phyloP scores from a whole-genome alignment of 139 green algal genomes.

The Mesotaenium endlicherianum region DNA sequence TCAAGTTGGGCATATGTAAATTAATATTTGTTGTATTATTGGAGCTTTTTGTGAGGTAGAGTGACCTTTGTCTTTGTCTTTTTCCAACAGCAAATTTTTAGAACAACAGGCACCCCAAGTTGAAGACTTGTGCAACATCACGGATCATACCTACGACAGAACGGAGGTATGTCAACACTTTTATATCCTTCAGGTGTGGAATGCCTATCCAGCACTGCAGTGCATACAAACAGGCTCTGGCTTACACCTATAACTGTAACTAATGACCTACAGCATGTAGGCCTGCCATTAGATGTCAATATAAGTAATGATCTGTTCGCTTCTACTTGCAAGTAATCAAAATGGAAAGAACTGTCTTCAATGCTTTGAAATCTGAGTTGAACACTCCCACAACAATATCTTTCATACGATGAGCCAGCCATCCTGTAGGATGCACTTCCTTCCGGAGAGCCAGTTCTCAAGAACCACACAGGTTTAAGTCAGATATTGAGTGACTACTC shows the following conservation, averaged over 20 bases:
- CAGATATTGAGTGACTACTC: too few relatives aligned
- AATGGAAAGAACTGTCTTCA: constrained; percentile 83
- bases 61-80: constrained; percentile 4
- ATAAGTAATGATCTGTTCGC: background rate
- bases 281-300: background rate
- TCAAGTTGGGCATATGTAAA: background rate
- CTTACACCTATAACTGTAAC: background rate
- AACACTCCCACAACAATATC: constrained; percentile 84
- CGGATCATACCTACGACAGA: constrained; percentile 93
- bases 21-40: background rate
- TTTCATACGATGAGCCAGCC: constrained; percentile 90
- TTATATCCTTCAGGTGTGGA: background rate
- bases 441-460: too few relatives aligned
- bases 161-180: constrained; percentile 62
- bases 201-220: background rate
- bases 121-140: constrained; percentile 95
- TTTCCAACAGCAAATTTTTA: constrained; percentile 81
- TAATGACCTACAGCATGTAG: background rate
- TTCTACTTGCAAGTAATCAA: constrained; percentile 52
- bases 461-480: too few relatives aligned
- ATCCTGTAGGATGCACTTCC: too few relatives aligned
- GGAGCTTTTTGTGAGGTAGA: background rate
- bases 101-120: constrained; percentile 95
- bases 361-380: constrained; percentile 83
- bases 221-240: background rate